Conservation (phyloP, 169 alveolate genomes). For the Eimeria acervulina region DNA sequence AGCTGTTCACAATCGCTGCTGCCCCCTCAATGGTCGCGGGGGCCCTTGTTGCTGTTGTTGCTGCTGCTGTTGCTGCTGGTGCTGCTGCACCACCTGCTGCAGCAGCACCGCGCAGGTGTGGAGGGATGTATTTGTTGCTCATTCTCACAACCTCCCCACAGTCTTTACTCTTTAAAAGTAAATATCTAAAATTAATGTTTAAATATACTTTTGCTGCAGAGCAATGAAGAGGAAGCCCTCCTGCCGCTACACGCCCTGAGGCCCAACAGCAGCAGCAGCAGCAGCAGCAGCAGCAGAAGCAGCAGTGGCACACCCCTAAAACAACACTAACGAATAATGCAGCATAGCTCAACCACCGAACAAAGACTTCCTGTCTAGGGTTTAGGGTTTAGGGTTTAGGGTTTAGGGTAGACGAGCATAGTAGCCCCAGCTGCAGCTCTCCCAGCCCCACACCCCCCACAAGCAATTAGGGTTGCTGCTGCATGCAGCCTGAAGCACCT, state of each 20-base stretch:
- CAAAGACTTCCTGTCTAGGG: not conserved
- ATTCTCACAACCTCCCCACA: not conserved
- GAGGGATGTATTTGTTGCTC: conserved; percentile 72
- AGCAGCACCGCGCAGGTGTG: conserved; percentile 54
- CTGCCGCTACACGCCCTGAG: not conserved
- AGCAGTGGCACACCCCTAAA: not conserved
- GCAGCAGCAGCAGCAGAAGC: conserved; percentile 52
- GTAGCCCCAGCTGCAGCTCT: not conserved
- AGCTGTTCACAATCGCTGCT: conserved; percentile 1
- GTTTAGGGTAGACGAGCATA: not conserved
- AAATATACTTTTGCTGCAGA: too few species aligned
- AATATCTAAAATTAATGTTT: too few species aligned
- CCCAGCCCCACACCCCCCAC: conserved; percentile 15
- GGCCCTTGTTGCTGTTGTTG: conserved; percentile 12
- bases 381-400: conserved; percentile 29
- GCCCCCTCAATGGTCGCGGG: not conserved
- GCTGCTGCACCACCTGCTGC: conserved; percentile 19
- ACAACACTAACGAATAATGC: not conserved
- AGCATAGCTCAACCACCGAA: not conserved
- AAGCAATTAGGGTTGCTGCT: not conserved
- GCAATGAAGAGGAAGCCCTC: too few species aligned
- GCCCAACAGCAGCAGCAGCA: conserved; percentile 5
- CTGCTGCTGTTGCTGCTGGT: conserved; percentile 14
- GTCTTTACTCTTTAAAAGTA: not conserved
- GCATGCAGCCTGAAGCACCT: not conserved